Percentiles rank a stretch among this genome's conserved stretches.
phyloP scores from a whole-genome alignment of 495 filamentous ascomycete genomes.

The Hyaloscypha finlandica region DNA sequence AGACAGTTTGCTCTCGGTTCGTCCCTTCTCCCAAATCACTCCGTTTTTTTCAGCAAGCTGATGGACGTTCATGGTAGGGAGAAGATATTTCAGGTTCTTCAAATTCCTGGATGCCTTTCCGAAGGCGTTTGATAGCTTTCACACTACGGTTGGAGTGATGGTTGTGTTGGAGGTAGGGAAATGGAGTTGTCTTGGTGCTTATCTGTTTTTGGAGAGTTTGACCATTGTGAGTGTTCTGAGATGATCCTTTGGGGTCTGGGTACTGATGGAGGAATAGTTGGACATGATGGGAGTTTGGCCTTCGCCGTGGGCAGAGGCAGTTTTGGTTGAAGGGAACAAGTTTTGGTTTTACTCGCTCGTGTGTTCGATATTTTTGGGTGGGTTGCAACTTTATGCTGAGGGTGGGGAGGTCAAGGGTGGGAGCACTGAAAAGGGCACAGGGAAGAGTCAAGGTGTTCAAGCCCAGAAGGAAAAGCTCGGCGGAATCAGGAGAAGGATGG shows the following conservation, averaged over 20 bases:
- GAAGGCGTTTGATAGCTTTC: constrained; percentile 38
- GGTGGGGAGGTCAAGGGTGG: constrained; percentile 5
- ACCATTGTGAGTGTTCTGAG: constrained; percentile 36
- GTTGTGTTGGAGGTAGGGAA: constrained; percentile 39
- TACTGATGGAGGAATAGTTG: constrained; percentile 37
- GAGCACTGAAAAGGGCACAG: constrained; percentile 5
- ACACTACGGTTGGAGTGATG: background rate
- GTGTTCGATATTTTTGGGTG: constrained; percentile 23
- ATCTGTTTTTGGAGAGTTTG: constrained; percentile 47
- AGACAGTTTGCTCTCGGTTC: constrained; percentile 28
- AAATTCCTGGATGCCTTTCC: constrained; percentile 63
- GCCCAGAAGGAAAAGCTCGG: constrained; percentile 18
- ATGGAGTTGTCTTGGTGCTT: constrained; percentile 48
- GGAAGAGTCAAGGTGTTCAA: constrained; percentile 1
- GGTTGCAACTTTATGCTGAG: constrained; percentile 21
- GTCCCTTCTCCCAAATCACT: too few relatives aligned
- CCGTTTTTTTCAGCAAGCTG: background rate
- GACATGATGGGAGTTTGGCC: constrained; percentile 47
- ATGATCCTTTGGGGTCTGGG: constrained; percentile 13
- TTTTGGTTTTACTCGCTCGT: constrained; percentile 65
- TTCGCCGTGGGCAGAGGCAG: constrained; percentile 35
- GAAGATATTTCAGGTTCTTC: constrained; percentile 64
- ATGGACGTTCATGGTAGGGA: constrained; percentile 34
- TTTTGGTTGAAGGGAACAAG: constrained; percentile 57
- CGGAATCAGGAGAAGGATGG: constrained; percentile 35